These are phyloP conservation scores for Mycena galopus DNA, from an alignment of 768 basidiomycete species.

Conservation along the genomic window DNA sequence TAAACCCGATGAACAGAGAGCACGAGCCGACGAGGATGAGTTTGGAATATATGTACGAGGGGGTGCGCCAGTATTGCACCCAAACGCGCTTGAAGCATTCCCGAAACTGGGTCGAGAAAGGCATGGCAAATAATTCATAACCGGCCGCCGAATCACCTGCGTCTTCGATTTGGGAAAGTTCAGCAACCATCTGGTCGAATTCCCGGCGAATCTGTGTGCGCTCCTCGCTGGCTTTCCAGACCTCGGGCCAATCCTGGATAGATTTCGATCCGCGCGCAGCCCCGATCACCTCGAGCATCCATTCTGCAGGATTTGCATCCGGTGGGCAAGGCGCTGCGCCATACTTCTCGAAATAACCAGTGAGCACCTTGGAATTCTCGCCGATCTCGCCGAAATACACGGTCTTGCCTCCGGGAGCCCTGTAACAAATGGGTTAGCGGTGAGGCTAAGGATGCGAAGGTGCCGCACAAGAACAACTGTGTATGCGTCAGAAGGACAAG, in stretches of 20 bases:
- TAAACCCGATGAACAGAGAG: conserved; percentile 47
- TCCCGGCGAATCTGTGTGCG: conserved; percentile 51
- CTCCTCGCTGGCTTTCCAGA: conserved; percentile 57
- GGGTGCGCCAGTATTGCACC: conserved; percentile 45
- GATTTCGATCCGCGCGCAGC: conserved; percentile 56
- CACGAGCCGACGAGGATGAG: conserved; percentile 14
- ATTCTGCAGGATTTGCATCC: conserved; percentile 73
- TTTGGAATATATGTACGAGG: conserved; percentile 44
- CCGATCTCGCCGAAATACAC: conserved; percentile 75
- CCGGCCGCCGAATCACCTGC: conserved; percentile 31
- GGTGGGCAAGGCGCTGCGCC: conserved; percentile 65
- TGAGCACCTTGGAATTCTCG: conserved; percentile 60
- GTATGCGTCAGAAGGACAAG: neutral
- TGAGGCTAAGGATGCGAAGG: neutral
- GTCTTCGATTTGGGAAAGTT: conserved; percentile 31
- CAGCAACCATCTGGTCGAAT: conserved; percentile 44
- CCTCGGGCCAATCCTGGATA: conserved; percentile 54
- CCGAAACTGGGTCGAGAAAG: conserved; percentile 39
- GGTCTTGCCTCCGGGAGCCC: conserved; percentile 65
- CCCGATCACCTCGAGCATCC: conserved; percentile 60
- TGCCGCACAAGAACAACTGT: conserved; percentile 23
- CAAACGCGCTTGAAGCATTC: conserved; percentile 44
- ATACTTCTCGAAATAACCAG: conserved; percentile 71
- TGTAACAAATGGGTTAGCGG: conserved; percentile 38
- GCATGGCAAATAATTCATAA: conserved; percentile 40